Base-by-base conservation (phyloP, 2,329 filamentous ascomycete species). In the Aureobasidium melanogenum region DNA sequence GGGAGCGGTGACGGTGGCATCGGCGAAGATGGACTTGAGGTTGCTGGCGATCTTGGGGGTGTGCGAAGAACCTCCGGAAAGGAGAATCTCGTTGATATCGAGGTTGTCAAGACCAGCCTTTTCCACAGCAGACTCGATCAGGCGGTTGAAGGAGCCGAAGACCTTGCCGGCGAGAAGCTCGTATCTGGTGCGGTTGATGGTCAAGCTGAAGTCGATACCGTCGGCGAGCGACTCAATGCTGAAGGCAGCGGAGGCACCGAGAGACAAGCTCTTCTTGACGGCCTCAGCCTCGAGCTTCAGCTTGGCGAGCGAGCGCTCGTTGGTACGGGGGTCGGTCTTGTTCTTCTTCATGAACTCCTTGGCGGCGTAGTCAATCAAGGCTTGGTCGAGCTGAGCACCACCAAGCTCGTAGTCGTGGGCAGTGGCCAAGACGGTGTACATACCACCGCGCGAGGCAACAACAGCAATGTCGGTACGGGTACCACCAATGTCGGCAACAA, bases 261-360 rank as follows among this genome's bases (percentile, higher is more conserved):
- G 82, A 71, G 88, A 94, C 63, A 99, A 84, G 24, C 92, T 87
- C 80, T 94, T 94, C 84, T 96, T 97, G 69, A 92, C 88, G 52
- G 87, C 83, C 78, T 99, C 94, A 66, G 91, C 84, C 80, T 97
- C 94, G 51, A 91, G 82, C 76, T 91, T 93, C 67, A 99, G 81
- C 83, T 97, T 99, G 64, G 94, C 92, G 69, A 97, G 79, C 69
- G 88, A 88, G 69, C 87, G 87, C 60, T 87, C 81, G 73, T 94
- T 90, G 71, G 87, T 83, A 68, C 92, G 84, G 24, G 94, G 94
- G 75, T 97, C 94, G 62, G 84, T 84, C 79, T 87, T 88, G 83
- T 97, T 85, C 83, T 96, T 96, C 84, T 99, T 97, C 72, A 94
- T 84, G 79, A 99, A 99, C 77, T 99, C 94, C 82, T 99, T 99